Conservation (phyloP, 2,329 filamentous ascomycete genomes). For the Claviceps fusiformis region DNA sequence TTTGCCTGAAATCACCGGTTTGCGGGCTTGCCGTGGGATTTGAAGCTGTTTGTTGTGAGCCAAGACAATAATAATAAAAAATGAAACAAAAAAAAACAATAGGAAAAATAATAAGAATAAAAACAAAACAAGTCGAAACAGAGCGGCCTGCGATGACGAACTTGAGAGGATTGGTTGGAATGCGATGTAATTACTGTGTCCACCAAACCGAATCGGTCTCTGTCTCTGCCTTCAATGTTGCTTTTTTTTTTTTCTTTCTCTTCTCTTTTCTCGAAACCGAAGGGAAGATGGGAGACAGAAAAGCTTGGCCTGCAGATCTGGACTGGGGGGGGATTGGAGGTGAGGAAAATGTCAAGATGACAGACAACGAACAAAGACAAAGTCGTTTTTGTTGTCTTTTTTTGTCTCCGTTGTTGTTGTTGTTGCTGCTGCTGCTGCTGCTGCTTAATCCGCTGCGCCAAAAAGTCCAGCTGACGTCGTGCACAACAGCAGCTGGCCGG, state of each 20-base stretch:
- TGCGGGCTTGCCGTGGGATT: constrained; percentile 12
- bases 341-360: background rate
- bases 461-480: background rate
- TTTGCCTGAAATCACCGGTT: background rate
- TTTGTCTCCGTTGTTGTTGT: background rate
- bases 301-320: constrained; percentile 1
- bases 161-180: background rate
- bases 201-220: background rate
- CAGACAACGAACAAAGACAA: background rate
- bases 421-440: background rate
- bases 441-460: background rate
- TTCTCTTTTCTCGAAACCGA: background rate
- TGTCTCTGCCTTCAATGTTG: background rate
- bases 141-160: background rate
- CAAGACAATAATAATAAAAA: background rate
- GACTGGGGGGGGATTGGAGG: background rate
- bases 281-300: no score
- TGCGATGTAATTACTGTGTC: background rate
- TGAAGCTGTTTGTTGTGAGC: constrained; percentile 7
- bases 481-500: background rate
- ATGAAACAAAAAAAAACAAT: background rate
- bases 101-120: no score
- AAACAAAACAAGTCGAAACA: background rate
- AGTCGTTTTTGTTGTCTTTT: background rate
- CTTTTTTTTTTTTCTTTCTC: background rate